These are phyloP conservation scores for Saprolegnia parasitica DNA, from an alignment of 352 stramenopile species.

Conservation along the genomic window DNA sequence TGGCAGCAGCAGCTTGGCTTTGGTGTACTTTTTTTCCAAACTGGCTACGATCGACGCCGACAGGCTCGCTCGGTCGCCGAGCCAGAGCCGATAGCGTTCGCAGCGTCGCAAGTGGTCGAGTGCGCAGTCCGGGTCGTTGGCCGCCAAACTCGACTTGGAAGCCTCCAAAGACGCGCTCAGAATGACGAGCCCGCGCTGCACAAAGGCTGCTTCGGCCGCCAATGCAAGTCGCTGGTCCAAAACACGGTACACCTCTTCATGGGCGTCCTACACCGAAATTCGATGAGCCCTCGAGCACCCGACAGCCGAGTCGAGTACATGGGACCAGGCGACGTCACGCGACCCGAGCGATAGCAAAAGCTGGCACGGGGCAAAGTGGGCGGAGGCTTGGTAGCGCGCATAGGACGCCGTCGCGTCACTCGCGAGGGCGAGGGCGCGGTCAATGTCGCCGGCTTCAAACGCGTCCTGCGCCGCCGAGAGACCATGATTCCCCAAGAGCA, in stretches of 20 bases:
- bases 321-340: conserved; percentile 14
- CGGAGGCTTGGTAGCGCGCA: background rate
- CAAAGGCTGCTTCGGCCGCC: background rate
- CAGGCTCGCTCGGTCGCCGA: background rate
- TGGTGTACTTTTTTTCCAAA: conserved; percentile 10
- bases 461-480: background rate
- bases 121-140: background rate
- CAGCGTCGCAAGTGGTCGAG: conserved; percentile 6
- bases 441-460: background rate
- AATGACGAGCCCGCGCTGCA: background rate
- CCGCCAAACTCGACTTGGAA: background rate
- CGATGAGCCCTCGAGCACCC: background rate
- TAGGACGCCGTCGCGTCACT: conserved; percentile 11
- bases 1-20: background rate
- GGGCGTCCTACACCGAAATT: conserved; percentile 7
- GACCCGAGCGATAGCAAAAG: conserved; percentile 17
- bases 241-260: conserved; percentile 1
- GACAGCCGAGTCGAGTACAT: background rate
- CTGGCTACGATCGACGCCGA: background rate
- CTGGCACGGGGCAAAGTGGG: conserved; percentile 27
- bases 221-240: background rate
- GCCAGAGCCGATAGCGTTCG: conserved; percentile 6
- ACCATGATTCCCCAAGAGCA: background rate
- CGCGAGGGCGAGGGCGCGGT: background rate
- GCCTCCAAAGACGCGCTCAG: background rate